Conservation (phyloP, 2,329 filamentous ascomycete genomes). For the Aspergillus japonicus region DNA sequence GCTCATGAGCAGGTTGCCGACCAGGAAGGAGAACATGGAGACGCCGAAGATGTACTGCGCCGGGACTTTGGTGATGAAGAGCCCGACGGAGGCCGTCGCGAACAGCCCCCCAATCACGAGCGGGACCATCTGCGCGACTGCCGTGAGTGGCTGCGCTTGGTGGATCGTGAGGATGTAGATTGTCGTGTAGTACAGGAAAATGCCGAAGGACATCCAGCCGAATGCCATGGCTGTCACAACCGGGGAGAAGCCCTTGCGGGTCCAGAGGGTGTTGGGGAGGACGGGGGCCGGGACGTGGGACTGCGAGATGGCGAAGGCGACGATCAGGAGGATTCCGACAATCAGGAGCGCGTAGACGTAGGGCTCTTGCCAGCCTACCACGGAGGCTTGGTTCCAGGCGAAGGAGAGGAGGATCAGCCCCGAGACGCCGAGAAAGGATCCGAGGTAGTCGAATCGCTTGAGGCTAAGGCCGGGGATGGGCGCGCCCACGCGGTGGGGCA, state of each 20-base stretch:
- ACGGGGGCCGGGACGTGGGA: conserved; percentile 7
- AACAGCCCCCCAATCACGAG: conserved; percentile 23
- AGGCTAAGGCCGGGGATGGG: conserved; percentile 25
- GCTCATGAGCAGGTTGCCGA: conserved; percentile 34
- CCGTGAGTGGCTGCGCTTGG: conserved; percentile 16
- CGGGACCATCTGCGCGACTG: conserved; percentile 23
- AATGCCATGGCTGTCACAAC: conserved; percentile 13
- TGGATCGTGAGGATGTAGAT: conserved; percentile 19
- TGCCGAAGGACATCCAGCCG: conserved; percentile 32
- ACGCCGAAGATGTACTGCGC: conserved; percentile 38
- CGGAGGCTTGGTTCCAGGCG: conserved; percentile 53
- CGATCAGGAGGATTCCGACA: conserved; percentile 44
- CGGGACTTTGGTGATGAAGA: conserved; percentile 33
- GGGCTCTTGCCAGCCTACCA: conserved; percentile 46
- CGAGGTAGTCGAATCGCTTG: conserved; percentile 47
- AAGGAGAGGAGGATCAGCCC: conserved; percentile 49
- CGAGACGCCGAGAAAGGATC: conserved; percentile 48
- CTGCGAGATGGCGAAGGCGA: conserved; percentile 7
- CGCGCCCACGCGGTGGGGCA: conserved; percentile 28
- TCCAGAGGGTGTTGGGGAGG: conserved; percentile 17
- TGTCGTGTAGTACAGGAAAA: conserved; percentile 36
- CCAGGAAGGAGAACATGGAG: conserved; percentile 37
- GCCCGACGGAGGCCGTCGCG: conserved; percentile 22
- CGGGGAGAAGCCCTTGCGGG: conserved; percentile 33
- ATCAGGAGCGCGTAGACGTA: conserved; percentile 48